Conservation (phyloP, 345 rosid genomes). For the Streptanthus diversifolius region DNA sequence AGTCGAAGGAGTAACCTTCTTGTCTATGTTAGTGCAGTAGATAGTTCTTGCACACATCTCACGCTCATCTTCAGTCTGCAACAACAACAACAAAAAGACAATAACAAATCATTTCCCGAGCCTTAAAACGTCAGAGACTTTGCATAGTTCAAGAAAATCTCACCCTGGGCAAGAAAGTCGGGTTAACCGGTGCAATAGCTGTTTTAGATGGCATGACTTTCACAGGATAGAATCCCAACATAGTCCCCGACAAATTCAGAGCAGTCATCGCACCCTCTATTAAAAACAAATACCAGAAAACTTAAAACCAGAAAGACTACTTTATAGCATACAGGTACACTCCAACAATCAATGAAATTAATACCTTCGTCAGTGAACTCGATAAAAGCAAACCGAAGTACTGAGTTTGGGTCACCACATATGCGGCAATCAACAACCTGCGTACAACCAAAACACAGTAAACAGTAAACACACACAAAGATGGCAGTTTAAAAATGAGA, state of each 20-base stretch:
- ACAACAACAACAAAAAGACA: background rate
- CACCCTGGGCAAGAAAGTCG: conserved; percentile 93
- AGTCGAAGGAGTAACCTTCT: conserved; percentile 59
- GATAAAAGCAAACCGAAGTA: conserved; percentile 87
- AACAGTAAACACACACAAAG: conserved; percentile 16
- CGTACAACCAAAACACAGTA: conserved; percentile 4
- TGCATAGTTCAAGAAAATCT: conserved; percentile 4
- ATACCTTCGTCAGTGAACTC: conserved; percentile 94
- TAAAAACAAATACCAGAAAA: background rate
- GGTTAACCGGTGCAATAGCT: conserved; percentile 97
- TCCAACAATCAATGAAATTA: background rate
- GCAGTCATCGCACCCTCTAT: conserved; percentile 78
- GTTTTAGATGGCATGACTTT: conserved; percentile 90
- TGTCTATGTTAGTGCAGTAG: conserved; percentile 92
- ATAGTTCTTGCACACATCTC: conserved; percentile 94
- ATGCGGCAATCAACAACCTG: conserved; percentile 97
- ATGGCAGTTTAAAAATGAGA: background rate
- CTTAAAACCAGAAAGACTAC: background rate
- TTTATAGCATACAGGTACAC: background rate
- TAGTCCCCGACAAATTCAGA: conserved; percentile 70
- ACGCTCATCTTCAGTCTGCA: conserved; percentile 83
- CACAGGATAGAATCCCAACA: conserved; percentile 93
- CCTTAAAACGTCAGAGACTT: background rate
- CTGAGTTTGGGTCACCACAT: conserved; percentile 94
- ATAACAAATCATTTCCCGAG: background rate